Evolutionary conservation across 192 early-diverging fungal genomes (phyloP).

Genomic region (Coemansia sp.): DNA sequence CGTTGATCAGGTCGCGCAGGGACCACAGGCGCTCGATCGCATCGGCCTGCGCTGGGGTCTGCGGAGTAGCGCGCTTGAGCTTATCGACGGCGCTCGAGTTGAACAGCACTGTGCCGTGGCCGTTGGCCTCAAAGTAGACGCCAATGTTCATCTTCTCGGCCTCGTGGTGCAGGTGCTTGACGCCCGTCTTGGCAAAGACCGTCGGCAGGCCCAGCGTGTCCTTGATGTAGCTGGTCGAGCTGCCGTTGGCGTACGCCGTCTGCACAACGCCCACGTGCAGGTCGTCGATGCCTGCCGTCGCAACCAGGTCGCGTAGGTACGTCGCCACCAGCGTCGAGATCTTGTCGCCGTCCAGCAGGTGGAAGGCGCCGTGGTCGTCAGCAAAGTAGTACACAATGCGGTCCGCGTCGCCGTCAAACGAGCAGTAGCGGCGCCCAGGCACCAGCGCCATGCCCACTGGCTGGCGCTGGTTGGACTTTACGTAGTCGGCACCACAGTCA

Average conservation of each 20-base stretch:
- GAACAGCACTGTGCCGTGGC: constrained; percentile 98
- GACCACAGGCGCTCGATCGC: constrained; percentile 76
- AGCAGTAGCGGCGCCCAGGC: constrained; percentile 71
- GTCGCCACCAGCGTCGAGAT: constrained; percentile 92
- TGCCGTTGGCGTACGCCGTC: constrained; percentile 99
- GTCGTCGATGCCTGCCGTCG: constrained; percentile 65
- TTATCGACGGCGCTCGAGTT: constrained; percentile 70
- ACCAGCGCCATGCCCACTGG: constrained; percentile 64
- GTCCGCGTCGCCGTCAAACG: constrained; percentile 98
- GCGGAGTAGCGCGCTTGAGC: constrained; percentile 22
- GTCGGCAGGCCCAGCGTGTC: constrained; percentile 90
- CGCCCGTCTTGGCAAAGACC: constrained; percentile 92
- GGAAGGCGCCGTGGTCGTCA: constrained; percentile 70
- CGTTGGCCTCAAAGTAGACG: constrained; percentile 99
- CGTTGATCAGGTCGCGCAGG: constrained; percentile 94
- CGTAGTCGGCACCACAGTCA: constrained; percentile 95
- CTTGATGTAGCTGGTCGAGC: constrained; percentile 86
- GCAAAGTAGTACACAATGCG: constrained; percentile 94
- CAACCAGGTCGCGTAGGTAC: constrained; percentile 88
- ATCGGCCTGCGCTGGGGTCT: constrained; percentile 66
- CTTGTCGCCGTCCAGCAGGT: constrained; percentile 97
- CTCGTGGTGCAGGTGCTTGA: constrained; percentile 99
- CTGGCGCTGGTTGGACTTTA: constrained; percentile 82
- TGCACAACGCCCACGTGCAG: constrained; percentile 95
- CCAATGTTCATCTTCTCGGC: constrained; percentile 96